Evolutionary conservation across 805 yeast species (phyloP), one percentile per base, ranked within the genome.

Genomic region (Wickerhamiella slavikovae): DNA sequence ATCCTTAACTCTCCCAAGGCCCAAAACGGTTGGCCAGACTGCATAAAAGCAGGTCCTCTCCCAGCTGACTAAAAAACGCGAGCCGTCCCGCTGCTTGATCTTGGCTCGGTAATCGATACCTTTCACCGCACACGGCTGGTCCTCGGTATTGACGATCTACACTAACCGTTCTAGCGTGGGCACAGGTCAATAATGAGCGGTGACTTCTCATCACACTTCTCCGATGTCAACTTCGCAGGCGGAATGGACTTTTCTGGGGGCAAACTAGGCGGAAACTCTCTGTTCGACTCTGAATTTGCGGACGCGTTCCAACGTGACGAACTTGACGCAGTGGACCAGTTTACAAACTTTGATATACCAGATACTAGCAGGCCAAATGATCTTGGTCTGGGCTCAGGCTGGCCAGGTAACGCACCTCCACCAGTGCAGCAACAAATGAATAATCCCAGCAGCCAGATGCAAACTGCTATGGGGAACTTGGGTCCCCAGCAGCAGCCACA

Each of bases 231-330:
- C 18, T 32, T 28, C 25, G 33, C 12, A 11, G 7, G 7, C 24
- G 24, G 33, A 27, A 22, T 31, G 14, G 33, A 31, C 23, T 26
- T 21, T 25, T 16, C 27, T 14, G 29, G 25, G 22, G 34, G 30
- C 12, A 27, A 24, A 15, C n/a, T 19, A 6, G 25, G 19, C 5
- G 25, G 24, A 16, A n/a, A n/a, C n/a, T 17, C 29, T n/a, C 14
- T 32, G 20, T 32, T 32, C 25, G 35, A 32, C 15, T 18, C 30
- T n/a, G 35, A 32, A 5, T 17, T 28, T 21, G 28, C 20, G 10
- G 34, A 31, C 23, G 13, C 14, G 4, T 8, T 17, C 20, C 7
- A n/a, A n/a, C 9, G 7, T 5, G 13, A 8, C 27, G 27, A 25
- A 19, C 27, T 25, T 11, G 27, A 25, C 20, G n/a, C 27, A n/a